These are phyloP conservation scores for Pleurotus pulmonarius DNA, from an alignment of 768 basidiomycete species.

Conservation along the genomic window DNA sequence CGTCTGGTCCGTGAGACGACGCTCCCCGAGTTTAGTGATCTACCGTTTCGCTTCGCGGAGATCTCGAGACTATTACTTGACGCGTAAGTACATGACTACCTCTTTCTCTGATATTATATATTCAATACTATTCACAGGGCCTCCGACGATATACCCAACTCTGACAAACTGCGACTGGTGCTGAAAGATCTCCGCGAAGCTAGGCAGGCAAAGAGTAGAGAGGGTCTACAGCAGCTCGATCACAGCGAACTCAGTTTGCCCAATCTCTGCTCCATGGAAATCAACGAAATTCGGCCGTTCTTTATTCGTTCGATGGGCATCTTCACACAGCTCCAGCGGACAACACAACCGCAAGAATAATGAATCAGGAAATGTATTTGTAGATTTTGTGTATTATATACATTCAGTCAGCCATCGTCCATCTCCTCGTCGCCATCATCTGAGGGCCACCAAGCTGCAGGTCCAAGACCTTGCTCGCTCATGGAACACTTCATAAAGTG, in stretches of 20 bases:
- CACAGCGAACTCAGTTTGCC: conserved; percentile 79
- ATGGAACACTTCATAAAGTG: conserved; percentile 63
- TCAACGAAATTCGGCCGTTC: conserved; percentile 91
- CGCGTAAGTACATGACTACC: conserved; percentile 50
- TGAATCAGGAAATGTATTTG: too few species aligned
- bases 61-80: conserved; percentile 91
- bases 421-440: conserved; percentile 33
- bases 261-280: conserved; percentile 85
- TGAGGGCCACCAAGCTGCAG: conserved; percentile 70
- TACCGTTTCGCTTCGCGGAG: conserved; percentile 89
- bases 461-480: conserved; percentile 78
- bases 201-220: conserved; percentile 88
- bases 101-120: not conserved
- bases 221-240: conserved; percentile 78
- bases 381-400: too few species aligned
- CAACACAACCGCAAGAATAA: not conserved
- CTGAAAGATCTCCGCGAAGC: conserved; percentile 96
- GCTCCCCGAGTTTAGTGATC: conserved; percentile 65
- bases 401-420: conserved; percentile 34
- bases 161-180: conserved; percentile 79
- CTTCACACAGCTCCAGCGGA: conserved; percentile 47
- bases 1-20: conserved; percentile 72
- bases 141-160: conserved; percentile 81
- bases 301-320: conserved; percentile 80
- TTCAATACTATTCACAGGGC: conserved; percentile 50